Conservation (phyloP, 2,329 filamentous ascomycete genomes). For the Aureobasidium melanogenum region DNA sequence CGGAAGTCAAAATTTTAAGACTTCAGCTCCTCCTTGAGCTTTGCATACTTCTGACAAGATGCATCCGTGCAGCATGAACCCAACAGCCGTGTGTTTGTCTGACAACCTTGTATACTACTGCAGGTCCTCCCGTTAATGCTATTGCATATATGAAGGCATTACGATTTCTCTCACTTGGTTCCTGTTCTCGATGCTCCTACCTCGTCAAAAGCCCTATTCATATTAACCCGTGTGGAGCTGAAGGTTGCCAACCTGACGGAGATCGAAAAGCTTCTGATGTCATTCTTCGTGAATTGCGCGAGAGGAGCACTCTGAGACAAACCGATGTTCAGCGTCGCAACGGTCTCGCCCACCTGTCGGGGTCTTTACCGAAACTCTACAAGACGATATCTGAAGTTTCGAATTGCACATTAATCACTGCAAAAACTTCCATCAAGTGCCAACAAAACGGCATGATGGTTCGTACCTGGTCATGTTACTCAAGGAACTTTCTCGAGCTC, state of each 20-base stretch:
- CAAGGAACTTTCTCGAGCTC: background rate
- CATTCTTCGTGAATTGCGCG: background rate
- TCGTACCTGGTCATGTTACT: background rate
- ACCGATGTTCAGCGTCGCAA: background rate
- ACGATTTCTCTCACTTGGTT: background rate
- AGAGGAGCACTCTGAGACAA: constrained; percentile 5
- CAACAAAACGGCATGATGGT: background rate
- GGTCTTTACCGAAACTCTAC: background rate
- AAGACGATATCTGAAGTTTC: background rate
- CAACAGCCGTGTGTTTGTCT: background rate
- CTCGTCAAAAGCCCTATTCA: background rate
- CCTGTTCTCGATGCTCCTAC: background rate
- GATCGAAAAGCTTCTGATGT: constrained; percentile 4
- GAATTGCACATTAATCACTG: background rate
- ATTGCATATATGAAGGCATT: background rate
- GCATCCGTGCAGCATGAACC: background rate
- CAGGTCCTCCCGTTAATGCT: background rate
- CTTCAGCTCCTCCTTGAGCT: background rate
- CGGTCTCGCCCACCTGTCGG: background rate
- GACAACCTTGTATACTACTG: background rate
- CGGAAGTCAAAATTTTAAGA: background rate
- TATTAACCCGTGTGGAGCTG: constrained; percentile 4
- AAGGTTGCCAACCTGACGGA: background rate
- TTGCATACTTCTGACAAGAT: background rate
- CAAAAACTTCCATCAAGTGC: background rate